Base-by-base conservation (phyloP, 805 yeast genomes). In the Komagataella populi region DNA sequence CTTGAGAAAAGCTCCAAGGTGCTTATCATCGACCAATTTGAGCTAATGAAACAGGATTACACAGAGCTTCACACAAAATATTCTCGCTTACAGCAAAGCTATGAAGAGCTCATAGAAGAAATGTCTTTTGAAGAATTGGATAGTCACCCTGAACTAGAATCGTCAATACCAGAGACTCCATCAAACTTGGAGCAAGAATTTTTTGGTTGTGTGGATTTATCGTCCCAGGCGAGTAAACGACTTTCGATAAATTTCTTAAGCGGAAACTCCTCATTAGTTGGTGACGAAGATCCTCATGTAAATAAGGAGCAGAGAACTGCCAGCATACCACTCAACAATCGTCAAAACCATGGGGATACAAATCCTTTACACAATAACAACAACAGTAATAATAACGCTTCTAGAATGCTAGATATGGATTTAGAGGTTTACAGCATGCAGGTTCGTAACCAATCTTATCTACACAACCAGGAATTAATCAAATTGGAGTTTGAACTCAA, bases 21-120 rank as follows among this genome's bases (percentile, higher is more conserved):
- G 53, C 64, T 74, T 48, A 72, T 78, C 50, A 74, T 78, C 48
- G 81, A 77, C 56, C 81, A 78, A 61, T 66, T 78, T 46, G 83
- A 78, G 57, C 63, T 65, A 55, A 63, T 77, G 53, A 70, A 74
- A 47, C 69, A 66, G 50, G 71, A 72, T 51, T 60, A 55, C 49
- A 45, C 50, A 3, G 64, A 65, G 46, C 51, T 65, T 2, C 63
- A 63, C 47, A 53, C 51, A 22, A 62, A 58, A 44, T 61, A 62
- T 51, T 61, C 63, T 23, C 51, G 55, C 17, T 45, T 66, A 17
- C 61, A 63, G 53, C 52, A 53, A 48, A 65, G 63, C 50, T 62
- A 60, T 47, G 65, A 64, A 6, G 63, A 59, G 16, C 47, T 63
- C 14, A 50, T 50, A 18, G 51, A 50, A 17, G 53, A 48, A 22